phyloP scores from a whole-genome alignment of 2,329 filamentous ascomycete genomes.

The Rachicladosporium sp. region DNA sequence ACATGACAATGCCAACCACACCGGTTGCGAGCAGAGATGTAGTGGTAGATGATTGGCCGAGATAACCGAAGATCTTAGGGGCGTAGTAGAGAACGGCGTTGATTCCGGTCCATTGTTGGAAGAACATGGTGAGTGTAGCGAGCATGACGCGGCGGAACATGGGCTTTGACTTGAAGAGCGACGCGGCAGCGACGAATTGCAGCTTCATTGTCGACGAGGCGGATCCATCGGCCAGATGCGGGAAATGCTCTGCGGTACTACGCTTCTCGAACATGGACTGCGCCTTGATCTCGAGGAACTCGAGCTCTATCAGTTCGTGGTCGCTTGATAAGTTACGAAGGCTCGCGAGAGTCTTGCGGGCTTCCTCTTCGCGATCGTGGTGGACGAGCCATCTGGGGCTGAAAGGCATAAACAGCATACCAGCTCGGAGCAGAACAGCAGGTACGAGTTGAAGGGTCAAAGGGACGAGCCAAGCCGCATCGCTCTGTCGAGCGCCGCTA shows the following conservation, averaged over 20 bases:
- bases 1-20: constrained; percentile 60
- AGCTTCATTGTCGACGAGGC: constrained; percentile 50
- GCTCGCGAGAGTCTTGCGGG: constrained; percentile 47
- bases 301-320: constrained; percentile 58
- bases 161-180: constrained; percentile 50
- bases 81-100: constrained; percentile 39
- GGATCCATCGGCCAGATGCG: constrained; percentile 48
- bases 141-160: constrained; percentile 57
- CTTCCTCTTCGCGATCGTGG: constrained; percentile 56
- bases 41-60: constrained; percentile 35
- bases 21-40: constrained; percentile 54
- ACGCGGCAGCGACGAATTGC: constrained; percentile 55
- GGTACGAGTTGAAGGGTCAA: constrained; percentile 60
- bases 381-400: constrained; percentile 65
- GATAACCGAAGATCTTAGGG: constrained; percentile 35
- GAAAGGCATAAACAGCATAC: constrained; percentile 57
- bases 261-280: constrained; percentile 68
- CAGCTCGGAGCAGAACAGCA: constrained; percentile 51
- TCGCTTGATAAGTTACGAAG: constrained; percentile 50
- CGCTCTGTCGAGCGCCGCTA: constrained; percentile 43
- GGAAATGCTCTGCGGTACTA: constrained; percentile 54
- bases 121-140: constrained; percentile 36
- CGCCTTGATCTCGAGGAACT: constrained; percentile 74
- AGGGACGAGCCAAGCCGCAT: constrained; percentile 63
- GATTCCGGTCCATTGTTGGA: constrained; percentile 40